These are phyloP conservation scores for Nematodospora valgi DNA, from an alignment of 805 yeast species.

Conservation along the genomic window DNA sequence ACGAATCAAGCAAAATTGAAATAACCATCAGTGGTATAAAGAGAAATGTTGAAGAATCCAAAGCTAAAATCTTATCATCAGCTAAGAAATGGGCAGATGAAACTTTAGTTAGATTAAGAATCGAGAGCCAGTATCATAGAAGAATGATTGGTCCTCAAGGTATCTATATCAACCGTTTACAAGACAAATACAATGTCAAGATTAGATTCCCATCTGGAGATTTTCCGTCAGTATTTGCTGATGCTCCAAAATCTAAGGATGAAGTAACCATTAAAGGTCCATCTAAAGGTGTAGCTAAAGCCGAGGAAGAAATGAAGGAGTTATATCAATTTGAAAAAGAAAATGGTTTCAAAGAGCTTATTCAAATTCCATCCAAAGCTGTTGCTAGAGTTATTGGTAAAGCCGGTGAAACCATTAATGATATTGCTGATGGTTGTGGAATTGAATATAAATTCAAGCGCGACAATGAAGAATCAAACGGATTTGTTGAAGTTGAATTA, in stretches of 20 bases:
- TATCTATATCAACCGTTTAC: conserved; percentile 74
- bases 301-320: conserved; percentile 79
- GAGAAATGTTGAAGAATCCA: conserved; percentile 73
- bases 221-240: conserved; percentile 17
- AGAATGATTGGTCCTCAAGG: conserved; percentile 83
- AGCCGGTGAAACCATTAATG: conserved; percentile 77
- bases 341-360: conserved; percentile 65
- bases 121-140: conserved; percentile 78
- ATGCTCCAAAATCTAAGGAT: conserved; percentile 46
- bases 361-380: conserved; percentile 69
- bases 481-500: conserved; percentile 60
- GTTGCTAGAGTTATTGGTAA: conserved; percentile 88
- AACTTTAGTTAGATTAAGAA: conserved; percentile 53
- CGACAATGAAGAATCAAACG: conserved; percentile 44
- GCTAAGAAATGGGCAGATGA: conserved; percentile 85
- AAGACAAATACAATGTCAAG: conserved; percentile 79
- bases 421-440: conserved; percentile 68
- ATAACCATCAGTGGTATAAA: conserved; percentile 74
- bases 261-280: conserved; percentile 83
- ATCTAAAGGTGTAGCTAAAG: conserved; percentile 80
- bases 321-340: conserved; percentile 83
- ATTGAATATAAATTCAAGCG: conserved; percentile 50
- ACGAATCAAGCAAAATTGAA: conserved; percentile 31
- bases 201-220: conserved; percentile 63
- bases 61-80: conserved; percentile 51